These are phyloP conservation scores for Rubroboletus satanas DNA, from an alignment of 768 basidiomycete genomes.

Conservation along the genomic window DNA sequence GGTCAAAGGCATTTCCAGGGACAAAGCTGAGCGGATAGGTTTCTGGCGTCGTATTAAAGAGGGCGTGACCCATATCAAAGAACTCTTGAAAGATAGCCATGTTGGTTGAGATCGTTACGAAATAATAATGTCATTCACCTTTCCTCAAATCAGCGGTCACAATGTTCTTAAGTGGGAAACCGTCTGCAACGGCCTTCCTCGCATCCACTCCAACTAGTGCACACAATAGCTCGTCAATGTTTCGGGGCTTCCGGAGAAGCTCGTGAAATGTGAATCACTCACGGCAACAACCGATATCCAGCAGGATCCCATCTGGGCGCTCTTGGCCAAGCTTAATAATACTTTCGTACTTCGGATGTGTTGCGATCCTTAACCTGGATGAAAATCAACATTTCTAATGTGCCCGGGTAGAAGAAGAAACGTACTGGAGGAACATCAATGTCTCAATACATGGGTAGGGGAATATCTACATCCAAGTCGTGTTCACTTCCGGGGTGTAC, in stretches of 20 bases:
- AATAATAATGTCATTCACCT: conserved; percentile 21
- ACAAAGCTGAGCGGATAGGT: conserved; percentile 52
- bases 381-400: background rate
- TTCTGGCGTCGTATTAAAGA: conserved; percentile 53
- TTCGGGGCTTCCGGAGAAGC: background rate
- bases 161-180: conserved; percentile 39
- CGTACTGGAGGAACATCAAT: conserved; percentile 26
- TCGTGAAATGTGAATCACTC: background rate
- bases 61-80: conserved; percentile 54
- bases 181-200: conserved; percentile 39
- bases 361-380: conserved; percentile 10
- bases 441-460: conserved; percentile 28
- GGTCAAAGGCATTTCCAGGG: conserved; percentile 51
- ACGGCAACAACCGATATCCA: conserved; percentile 48
- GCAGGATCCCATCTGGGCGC: conserved; percentile 34
- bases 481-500: background rate
- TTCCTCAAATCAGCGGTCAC: conserved; percentile 38
- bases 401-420: background rate
- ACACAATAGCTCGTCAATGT: background rate
- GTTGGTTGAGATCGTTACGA: background rate
- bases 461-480: conserved; percentile 16
- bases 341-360: conserved; percentile 16
- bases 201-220: conserved; percentile 32
- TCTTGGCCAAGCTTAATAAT: conserved; percentile 37
- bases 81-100: conserved; percentile 38